A percentile compares a stretch with the other conserved stretches of the same genome.
Evolutionary conservation across 345 rosid species (phyloP).

Genomic region (Camelina sativa): DNA sequence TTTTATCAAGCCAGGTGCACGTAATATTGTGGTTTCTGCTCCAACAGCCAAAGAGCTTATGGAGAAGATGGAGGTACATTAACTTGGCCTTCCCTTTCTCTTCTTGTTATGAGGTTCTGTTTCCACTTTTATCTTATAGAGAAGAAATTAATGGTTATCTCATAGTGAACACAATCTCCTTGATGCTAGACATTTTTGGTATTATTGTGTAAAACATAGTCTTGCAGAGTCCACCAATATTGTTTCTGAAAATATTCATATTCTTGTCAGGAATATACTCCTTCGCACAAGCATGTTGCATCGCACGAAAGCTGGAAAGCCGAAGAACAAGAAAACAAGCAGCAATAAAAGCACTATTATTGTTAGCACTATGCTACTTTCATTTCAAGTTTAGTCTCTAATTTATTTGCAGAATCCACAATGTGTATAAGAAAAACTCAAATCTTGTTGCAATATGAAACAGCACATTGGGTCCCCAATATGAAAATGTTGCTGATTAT

Average conservation of each 20-base stretch:
- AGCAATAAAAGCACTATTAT: conserved; percentile 12
- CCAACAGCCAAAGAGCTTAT: conserved; percentile 84
- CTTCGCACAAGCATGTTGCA: conserved; percentile 76
- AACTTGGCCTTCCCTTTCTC: conserved; percentile 1
- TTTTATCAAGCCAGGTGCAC: conserved; percentile 85
- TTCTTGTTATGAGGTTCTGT: conserved; percentile 3
- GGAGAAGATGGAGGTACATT: conserved; percentile 87
- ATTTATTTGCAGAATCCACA: conserved; percentile 26
- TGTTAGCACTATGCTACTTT: conserved; percentile 29
- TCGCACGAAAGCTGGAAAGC: conserved; percentile 91
- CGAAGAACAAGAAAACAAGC: conserved; percentile 56
- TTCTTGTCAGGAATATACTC: conserved; percentile 65
- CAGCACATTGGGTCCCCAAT: conserved; percentile 29
- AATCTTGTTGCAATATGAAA: conserved; percentile 37
- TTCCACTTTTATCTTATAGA: conserved; percentile 1
- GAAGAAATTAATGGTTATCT: background rate
- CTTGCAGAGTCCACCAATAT: background rate
- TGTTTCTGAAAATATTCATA: conserved; percentile 4
- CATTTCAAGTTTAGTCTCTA: conserved; percentile 35
- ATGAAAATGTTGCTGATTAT: conserved; percentile 29
- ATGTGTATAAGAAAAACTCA: conserved; percentile 37
- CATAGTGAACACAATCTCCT: background rate
- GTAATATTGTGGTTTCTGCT: conserved; percentile 82
- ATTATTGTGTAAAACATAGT: background rate
- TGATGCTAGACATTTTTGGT: background rate